Base-by-base conservation (phyloP, 495 filamentous ascomycete genomes). In the Trichoderma orchidacearum region DNA sequence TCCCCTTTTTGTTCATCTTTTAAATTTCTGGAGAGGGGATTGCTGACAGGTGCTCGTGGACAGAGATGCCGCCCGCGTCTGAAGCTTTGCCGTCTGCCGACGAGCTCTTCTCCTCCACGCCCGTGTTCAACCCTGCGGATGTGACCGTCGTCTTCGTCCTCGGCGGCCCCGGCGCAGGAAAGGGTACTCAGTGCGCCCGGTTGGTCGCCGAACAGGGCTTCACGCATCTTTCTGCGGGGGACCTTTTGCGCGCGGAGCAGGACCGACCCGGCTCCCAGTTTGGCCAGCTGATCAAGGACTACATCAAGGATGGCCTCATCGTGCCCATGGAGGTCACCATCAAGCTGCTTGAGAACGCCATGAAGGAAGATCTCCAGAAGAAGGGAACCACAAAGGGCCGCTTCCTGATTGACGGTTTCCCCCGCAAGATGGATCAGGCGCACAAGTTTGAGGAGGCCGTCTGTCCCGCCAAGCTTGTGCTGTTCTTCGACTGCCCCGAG, bases 301-400 rank as follows among this genome's bases (percentile, higher is more conserved):
- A 90, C 75, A 98, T 98, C 77, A 82, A 81, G 34, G 85, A 98
- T 66, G 93, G 93, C 59, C 84, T 81, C 62, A 98, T 98, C 70
- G 93, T 98, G 60, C 93, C 93, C 9, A 95, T 95, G 92, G 92
- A 97, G 66, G 90, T 98, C 21, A 98, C 93, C n/a, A 85, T 98
- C 34, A 83, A 86, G 28, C 69, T 98, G 15, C 80, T 98, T 3
- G 93, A 96, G 69, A 90, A 95, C 66, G 87, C 90, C 7, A 96
- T 98, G 87, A 80, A 75, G 55, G 81, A 80, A 3, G 71, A 72
- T 0, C 77, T 90, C 9, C 56, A 68, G 28, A 63, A 62, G 27
- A 62, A 67, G 17, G 59, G 59, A 18, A 28, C 59, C 48, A 66
- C 67, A 18, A 77, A 77, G 59, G 68, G 67, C 51, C 80, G 82